Evolutionary conservation across 768 basidiomycete species (phyloP), one percentile per base, ranked within the genome.

Genomic region (Boletellus emodensis): DNA sequence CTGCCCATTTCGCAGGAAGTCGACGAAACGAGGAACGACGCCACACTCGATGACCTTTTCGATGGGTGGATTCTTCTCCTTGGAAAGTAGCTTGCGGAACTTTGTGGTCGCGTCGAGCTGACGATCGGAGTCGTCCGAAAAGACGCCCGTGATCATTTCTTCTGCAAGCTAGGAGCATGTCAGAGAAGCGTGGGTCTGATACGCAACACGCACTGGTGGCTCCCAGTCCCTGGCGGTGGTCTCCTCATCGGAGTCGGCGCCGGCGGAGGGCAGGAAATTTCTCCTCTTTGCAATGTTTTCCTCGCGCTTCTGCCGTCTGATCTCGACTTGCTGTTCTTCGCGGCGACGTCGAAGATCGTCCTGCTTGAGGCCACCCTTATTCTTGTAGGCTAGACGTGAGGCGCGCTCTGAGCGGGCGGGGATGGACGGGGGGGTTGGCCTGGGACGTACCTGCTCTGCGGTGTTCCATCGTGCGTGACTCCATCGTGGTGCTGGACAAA

Each of bases 51-150:
- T 98, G 59, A 99, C 96, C 69, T 86, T 84, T 70, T 99, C 96
- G 67, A 99, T 99, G 17, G 95, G 96, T 41, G 96, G 96, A 69
- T 97, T 99, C 77, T 94, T 95, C 76, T 99, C 96, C 75, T 99
- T 99, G 59, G 94, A 97, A 56, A 99, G 82, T 36, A 99, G 80
- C 74, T 97, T 99, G 63, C 96, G 87, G 79, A 98, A 98, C 73
- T 90, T 95, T 65, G 92, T 97, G 15, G 96, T 98, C 66, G 95
- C 90, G 70, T 97, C 94, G 53, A 95, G 76, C 72, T 99, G 96
- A 61, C 83, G 86, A 52, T 96, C 92, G 28, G 86, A 75, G 68
- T 94, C 87, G 45, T 94, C 85, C 20, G 90, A 92, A 70, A 96
- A 95, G 24, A 99, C 94, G 49, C 86, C 93, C 48, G 78, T 71